phyloP scores from a whole-genome alignment of 202 grass and related monocot genomes.

The Schoenoplectus tabernaemontani region DNA sequence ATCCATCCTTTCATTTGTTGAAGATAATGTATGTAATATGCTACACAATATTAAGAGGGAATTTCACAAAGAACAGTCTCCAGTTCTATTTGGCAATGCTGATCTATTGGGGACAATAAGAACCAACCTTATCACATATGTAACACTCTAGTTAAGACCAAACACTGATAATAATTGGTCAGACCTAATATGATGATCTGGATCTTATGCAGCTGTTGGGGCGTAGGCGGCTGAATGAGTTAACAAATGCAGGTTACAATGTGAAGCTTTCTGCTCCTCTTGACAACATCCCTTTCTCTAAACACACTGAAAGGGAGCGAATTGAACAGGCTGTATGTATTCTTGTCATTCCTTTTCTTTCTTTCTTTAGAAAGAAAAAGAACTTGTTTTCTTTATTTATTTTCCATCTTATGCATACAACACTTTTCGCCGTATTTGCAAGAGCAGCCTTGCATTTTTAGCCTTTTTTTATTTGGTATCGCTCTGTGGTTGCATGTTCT shows the following conservation, averaged over 20 bases:
- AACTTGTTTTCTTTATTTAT: constrained; percentile 1
- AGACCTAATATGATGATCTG: background rate
- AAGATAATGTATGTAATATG: constrained; percentile 64
- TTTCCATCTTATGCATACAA: background rate
- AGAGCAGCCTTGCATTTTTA: constrained; percentile 4
- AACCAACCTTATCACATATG: background rate
- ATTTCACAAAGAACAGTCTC: background rate
- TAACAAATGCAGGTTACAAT: constrained; percentile 89
- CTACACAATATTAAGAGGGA: background rate
- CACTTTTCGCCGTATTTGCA: background rate
- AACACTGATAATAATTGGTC: background rate
- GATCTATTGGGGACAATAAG: background rate
- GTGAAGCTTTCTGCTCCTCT: constrained; percentile 72
- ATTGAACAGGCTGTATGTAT: constrained; percentile 80
- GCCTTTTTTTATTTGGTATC: background rate
- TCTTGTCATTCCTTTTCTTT: background rate
- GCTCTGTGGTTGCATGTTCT: background rate
- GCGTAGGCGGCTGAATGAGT: constrained; percentile 73
- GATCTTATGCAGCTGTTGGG: constrained; percentile 59
- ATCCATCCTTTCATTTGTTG: constrained; percentile 80
- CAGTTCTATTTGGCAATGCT: background rate
- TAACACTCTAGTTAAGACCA: background rate
- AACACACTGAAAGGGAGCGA: constrained; percentile 53
- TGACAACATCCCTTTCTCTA: constrained; percentile 83
- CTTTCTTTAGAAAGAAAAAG: background rate